Base-by-base conservation (phyloP, 1,284 basidiomycete genomes). In the Hypsizygus ulmarius region DNA sequence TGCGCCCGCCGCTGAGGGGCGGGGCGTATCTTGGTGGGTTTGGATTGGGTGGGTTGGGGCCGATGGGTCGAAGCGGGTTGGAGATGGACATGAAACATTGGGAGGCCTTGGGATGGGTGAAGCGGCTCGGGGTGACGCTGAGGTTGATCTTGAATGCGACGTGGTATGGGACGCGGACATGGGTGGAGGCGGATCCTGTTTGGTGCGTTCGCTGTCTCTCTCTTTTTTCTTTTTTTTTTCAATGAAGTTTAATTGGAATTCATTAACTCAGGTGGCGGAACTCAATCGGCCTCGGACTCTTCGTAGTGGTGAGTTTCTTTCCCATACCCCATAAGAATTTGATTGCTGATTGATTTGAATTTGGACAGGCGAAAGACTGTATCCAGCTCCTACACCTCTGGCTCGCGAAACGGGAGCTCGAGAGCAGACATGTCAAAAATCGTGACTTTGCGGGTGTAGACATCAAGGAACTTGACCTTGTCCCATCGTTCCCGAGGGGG, bases 381-480 rank as follows among this genome's bases (percentile, higher is more conserved):
- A 40, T 87, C 2, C 74, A 81, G 35, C 71, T 90, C 4, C 64
- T 84, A 8, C 81, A 88, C 55, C 69, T 85, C 3, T 87, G 78
- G 65, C 73, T 88, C 3, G 73, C 80, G 3, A 84, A 85, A 59
- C 79, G 77, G 15, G 87, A 90, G 58, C 67, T 87, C 4, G 79
- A 82, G 57, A 81, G 78, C 3, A 72, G 87, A 10, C 69, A 71
- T 12, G 77, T 90, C 25, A 83, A 81, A 66, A 84, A 74, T 57
- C 72, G 78, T 49, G 77, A 86, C 32, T 90, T 90, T 59, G 69
- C 72, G n/a, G 84, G 82, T 0, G 75, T 90, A 7, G 85, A 89
- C 57, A 59, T 79, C 30, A 62, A 64, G 11, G 79, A 79, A 52
- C 70, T 90, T 38, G 87, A 90, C 62, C 72, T 89, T 27, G 73